Conservation (phyloP, 768 basidiomycete genomes). For the Mycena olivaceomarginata region DNA sequence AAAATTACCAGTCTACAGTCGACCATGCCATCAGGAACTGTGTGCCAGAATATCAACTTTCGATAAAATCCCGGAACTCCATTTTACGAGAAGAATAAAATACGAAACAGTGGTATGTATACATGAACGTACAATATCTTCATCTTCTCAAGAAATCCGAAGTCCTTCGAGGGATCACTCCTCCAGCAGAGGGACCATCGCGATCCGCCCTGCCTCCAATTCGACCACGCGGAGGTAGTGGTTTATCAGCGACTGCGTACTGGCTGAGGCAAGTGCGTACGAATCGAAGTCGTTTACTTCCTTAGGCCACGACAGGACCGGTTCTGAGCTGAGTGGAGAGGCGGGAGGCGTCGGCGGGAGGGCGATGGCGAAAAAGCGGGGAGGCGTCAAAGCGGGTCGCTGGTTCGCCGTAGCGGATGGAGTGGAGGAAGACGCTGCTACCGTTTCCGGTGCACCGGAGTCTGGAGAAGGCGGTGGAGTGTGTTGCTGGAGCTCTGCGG, state of each 20-base stretch:
- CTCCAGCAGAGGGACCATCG: background rate
- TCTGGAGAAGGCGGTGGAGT: conserved; percentile 1
- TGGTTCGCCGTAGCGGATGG: background rate
- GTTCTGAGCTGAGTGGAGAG: background rate
- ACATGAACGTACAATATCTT: too few relatives aligned
- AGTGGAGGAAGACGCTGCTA: background rate
- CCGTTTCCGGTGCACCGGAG: background rate
- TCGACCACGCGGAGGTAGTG: conserved; percentile 8
- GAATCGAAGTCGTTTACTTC: background rate
- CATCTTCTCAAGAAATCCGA: too few relatives aligned
- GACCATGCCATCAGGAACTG: too few relatives aligned
- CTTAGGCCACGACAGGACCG: background rate
- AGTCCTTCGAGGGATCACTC: background rate
- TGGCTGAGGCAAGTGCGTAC: background rate
- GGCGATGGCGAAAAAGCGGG: background rate
- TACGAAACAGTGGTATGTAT: too few relatives aligned
- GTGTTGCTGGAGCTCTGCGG: background rate
- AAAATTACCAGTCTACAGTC: too few relatives aligned
- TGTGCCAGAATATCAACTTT: too few relatives aligned
- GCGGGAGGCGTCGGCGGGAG: background rate
- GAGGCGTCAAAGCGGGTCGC: background rate
- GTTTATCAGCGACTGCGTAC: conserved; percentile 20
- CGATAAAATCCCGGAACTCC: too few relatives aligned
- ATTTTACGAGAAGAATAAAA: too few relatives aligned
- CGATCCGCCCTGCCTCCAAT: background rate